These are phyloP conservation scores for Penicillium capsulatum DNA, from an alignment of 2,329 filamentous ascomycete species.

Conservation along the genomic window DNA sequence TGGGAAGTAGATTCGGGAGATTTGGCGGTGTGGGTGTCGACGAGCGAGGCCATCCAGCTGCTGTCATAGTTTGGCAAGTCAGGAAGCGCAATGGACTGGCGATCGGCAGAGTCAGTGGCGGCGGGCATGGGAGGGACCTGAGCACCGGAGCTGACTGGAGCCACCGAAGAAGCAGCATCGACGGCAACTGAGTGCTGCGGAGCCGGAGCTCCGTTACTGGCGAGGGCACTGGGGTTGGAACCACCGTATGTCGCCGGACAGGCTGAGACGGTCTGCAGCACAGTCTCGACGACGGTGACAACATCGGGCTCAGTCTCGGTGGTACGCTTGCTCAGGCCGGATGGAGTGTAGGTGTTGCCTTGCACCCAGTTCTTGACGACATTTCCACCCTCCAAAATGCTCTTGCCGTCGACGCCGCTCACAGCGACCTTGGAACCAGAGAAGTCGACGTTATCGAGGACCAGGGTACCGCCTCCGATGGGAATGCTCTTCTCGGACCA, in stretches of 20 bases:
- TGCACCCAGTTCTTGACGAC: slow-evolving; percentile 72
- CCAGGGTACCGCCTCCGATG: slow-evolving; percentile 71
- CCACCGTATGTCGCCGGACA: slow-evolving; percentile 15
- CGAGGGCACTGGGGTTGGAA: slow-evolving; percentile 4
- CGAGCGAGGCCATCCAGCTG: slow-evolving; percentile 11
- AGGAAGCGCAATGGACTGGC: not conserved
- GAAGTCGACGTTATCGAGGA: slow-evolving; percentile 89
- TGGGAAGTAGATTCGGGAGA: slow-evolving; percentile 1
- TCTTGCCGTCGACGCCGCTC: slow-evolving; percentile 51
- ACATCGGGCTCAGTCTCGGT: slow-evolving; percentile 19
- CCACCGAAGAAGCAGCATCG: not conserved
- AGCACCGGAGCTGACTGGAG: too few species aligned
- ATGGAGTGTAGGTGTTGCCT: slow-evolving; percentile 64
- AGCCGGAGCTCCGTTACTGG: slow-evolving; percentile 2
- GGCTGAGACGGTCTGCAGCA: slow-evolving; percentile 25
- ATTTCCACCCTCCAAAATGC: slow-evolving; percentile 65
- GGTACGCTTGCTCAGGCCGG: slow-evolving; percentile 26
- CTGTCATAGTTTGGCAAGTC: slow-evolving; percentile 12
- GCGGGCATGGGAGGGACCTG: slow-evolving; percentile 1
- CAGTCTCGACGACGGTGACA: slow-evolving; percentile 23
- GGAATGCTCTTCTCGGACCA: slow-evolving; percentile 61
- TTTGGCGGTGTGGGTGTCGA: slow-evolving; percentile 3
- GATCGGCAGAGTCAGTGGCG: slow-evolving; percentile 2
- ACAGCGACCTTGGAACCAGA: slow-evolving; percentile 65
- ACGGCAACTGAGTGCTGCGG: slow-evolving; percentile 1